phyloP scores from a whole-genome alignment of 768 basidiomycete genomes.

The Guyanaporus albipodus region DNA sequence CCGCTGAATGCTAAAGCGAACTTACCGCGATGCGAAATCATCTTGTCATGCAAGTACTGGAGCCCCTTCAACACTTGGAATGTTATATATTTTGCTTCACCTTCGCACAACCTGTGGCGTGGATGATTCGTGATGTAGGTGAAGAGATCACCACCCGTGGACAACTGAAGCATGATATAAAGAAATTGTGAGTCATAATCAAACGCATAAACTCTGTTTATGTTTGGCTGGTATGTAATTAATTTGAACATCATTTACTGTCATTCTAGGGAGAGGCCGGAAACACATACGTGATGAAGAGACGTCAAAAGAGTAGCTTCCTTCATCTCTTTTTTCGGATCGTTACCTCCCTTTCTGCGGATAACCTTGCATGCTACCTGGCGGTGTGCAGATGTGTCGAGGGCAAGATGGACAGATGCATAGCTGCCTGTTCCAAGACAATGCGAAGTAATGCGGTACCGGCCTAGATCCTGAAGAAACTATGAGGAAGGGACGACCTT shows the following conservation, averaged over 20 bases:
- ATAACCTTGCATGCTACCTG: slow-evolving; percentile 88
- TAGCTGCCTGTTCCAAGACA: slow-evolving; percentile 80
- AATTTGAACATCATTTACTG: no score
- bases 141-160: slow-evolving; percentile 85
- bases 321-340: slow-evolving; percentile 57
- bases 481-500: background rate
- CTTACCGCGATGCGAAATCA: slow-evolving; percentile 78
- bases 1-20: background rate
- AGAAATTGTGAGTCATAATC: slow-evolving; percentile 59
- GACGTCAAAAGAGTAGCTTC: slow-evolving; percentile 72
- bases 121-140: slow-evolving; percentile 70
- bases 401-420: slow-evolving; percentile 75
- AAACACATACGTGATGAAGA: slow-evolving; percentile 58
- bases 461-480: slow-evolving; percentile 50
- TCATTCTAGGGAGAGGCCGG: background rate
- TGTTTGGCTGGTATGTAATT: slow-evolving; percentile 57
- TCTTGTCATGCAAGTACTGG: slow-evolving; percentile 63
- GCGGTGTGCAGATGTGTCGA: slow-evolving; percentile 56
- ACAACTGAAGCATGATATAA: slow-evolving; percentile 83
- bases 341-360: slow-evolving; percentile 47
- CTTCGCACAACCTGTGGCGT: slow-evolving; percentile 60
- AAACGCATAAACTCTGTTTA: slow-evolving; percentile 72
- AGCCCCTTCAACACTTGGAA: slow-evolving; percentile 73
- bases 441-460: slow-evolving; percentile 72
- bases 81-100: slow-evolving; percentile 81